A percentile compares a stretch with the other conserved stretches of the same genome.
Evolutionary conservation across 345 rosid genomes (phyloP).

Genomic region (Pelargonium nanum): DNA sequence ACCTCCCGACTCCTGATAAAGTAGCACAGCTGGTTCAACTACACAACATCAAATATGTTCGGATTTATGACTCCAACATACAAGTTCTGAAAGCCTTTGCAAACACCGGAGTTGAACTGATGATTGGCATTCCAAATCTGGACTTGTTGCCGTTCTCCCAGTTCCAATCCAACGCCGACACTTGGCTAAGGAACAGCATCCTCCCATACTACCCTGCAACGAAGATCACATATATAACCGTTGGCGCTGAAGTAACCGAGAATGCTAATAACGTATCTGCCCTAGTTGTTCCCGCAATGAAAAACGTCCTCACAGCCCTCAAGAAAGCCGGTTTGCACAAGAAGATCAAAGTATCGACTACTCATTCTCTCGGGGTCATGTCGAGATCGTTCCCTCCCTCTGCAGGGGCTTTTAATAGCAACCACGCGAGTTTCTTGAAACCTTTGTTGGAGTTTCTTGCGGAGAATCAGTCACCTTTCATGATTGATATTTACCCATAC

Average conservation of each 20-base stretch:
- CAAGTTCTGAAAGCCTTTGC: conserved; percentile 90
- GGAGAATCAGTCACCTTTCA: conserved; percentile 84
- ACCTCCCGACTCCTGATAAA: conserved; percentile 78
- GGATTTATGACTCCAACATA: conserved; percentile 77
- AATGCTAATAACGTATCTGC: conserved; percentile 42
- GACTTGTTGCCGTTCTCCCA: conserved; percentile 73
- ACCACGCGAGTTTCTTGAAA: conserved; percentile 57
- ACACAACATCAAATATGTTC: conserved; percentile 53
- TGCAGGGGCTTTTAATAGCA: conserved; percentile 83
- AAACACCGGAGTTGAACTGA: conserved; percentile 74
- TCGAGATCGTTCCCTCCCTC: conserved; percentile 91
- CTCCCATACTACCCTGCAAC: conserved; percentile 78
- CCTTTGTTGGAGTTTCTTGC: conserved; percentile 83
- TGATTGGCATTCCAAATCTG: conserved; percentile 75
- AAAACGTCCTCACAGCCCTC: conserved; percentile 57
- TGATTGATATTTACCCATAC: conserved; percentile 79
- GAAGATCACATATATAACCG: conserved; percentile 72
- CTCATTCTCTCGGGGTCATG: conserved; percentile 72
- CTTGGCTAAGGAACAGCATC: conserved; percentile 77
- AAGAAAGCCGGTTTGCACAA: conserved; percentile 58
- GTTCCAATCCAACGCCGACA: conserved; percentile 69
- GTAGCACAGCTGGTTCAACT: conserved; percentile 49
- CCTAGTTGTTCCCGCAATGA: conserved; percentile 77
- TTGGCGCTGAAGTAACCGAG: conserved; percentile 83
- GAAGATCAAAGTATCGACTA: conserved; percentile 72